A percentile compares a stretch with the other conserved stretches of the same genome.
Evolutionary conservation across 2,329 filamentous ascomycete species (phyloP).

Genomic region (Alternaria sp.): DNA sequence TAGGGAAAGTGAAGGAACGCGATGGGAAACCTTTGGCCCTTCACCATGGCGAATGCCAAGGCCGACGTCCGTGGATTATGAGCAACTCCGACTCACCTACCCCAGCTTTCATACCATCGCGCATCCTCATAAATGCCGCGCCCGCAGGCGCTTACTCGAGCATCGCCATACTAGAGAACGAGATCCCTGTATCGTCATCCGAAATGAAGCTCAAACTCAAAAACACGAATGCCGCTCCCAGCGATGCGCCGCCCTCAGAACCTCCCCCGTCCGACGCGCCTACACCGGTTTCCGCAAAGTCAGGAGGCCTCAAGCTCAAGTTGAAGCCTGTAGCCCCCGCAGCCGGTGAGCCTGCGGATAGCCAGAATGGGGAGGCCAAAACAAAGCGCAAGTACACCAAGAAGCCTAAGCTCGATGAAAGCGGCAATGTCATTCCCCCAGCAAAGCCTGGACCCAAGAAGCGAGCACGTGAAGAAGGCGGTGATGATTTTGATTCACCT

Average conservation of each 20-base stretch:
- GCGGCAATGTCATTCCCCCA: conserved; percentile 35
- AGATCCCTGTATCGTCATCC: conserved; percentile 5
- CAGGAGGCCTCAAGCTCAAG: conserved; percentile 44
- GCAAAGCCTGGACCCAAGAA: conserved; percentile 46
- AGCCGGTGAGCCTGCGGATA: conserved; percentile 36
- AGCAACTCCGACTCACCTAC: conserved; percentile 17
- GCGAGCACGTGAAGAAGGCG: conserved; percentile 50
- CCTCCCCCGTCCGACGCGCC: conserved; percentile 27
- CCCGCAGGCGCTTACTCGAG: conserved; percentile 17
- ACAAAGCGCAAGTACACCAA: conserved; percentile 56
- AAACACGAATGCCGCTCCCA: conserved; percentile 30
- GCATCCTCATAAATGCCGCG: conserved; percentile 23
- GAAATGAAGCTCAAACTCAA: conserved; percentile 50
- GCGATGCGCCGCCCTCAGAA: conserved; percentile 34
- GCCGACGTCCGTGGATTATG: conserved; percentile 12
- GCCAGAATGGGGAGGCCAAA: conserved; percentile 48
- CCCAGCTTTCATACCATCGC: conserved; percentile 5
- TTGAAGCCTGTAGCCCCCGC: conserved; percentile 37
- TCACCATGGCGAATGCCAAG: conserved; percentile 32
- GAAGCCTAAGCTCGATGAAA: conserved; percentile 50
- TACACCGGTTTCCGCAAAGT: conserved; percentile 25
- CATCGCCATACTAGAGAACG: conserved; percentile 1
- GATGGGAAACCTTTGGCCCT: conserved; percentile 32
- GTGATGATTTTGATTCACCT: conserved; percentile 39
- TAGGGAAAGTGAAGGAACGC: conserved; percentile 24